A percentile compares a stretch with the other conserved stretches of the same genome.
These are phyloP conservation scores for Coniochaeta sp. DNA, from an alignment of 2,329 filamentous ascomycete species.

Conservation along the genomic window DNA sequence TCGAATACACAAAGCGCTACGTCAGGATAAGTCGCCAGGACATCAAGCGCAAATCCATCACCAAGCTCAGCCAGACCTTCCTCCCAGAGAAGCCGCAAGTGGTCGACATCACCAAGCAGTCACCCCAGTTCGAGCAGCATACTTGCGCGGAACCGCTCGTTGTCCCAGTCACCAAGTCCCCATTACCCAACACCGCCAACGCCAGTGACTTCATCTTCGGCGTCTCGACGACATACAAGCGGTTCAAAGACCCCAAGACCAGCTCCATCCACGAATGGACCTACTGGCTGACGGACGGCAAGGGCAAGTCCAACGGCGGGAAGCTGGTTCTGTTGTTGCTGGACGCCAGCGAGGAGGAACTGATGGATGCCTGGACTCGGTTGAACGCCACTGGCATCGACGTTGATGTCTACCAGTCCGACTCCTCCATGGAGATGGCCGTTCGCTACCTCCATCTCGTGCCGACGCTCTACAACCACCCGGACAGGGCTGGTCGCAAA, in stretches of 20 bases:
- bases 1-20: constrained; percentile 51
- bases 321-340: constrained; percentile 48
- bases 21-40: constrained; percentile 43
- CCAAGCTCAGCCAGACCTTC: constrained; percentile 40
- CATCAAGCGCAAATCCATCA: constrained; percentile 42
- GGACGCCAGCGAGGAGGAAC: constrained; percentile 43
- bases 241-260: constrained; percentile 43
- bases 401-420: constrained; percentile 48
- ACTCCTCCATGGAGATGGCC: constrained; percentile 48
- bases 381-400: constrained; percentile 45
- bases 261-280: constrained; percentile 52
- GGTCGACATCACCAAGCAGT: constrained; percentile 35
- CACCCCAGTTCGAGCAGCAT: constrained; percentile 26
- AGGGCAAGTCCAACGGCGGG: constrained; percentile 47
- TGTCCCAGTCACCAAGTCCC: constrained; percentile 43
- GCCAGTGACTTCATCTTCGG: constrained; percentile 52
- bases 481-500: constrained; percentile 38
- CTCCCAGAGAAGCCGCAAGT: constrained; percentile 38
- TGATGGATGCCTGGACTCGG: constrained; percentile 39
- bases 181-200: constrained; percentile 42
- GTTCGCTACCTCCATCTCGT: constrained; percentile 50
- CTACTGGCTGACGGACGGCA: constrained; percentile 52
- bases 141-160: constrained; percentile 42
- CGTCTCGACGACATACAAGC: constrained; percentile 50
- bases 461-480: constrained; percentile 46